Evolutionary conservation across 371 early-diverging fungal genomes (phyloP), one percentile per base, ranked within the genome.

Genomic region (Nematocida sp.): DNA sequence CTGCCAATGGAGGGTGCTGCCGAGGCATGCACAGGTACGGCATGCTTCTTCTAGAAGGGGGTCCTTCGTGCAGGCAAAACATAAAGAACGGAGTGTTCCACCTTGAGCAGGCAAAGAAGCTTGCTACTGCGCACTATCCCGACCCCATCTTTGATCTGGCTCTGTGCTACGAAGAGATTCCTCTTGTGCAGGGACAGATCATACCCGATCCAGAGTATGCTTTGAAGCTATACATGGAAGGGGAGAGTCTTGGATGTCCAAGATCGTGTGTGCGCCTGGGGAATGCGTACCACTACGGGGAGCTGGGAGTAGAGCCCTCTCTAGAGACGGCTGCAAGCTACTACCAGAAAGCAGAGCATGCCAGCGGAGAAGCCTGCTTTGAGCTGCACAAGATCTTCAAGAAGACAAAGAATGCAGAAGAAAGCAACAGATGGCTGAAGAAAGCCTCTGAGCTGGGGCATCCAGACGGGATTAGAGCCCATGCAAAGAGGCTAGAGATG

Each of bases 361-460:
- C 45, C 37, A 67, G 77, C 23, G 53, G 36, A 15, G 43, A 38
- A 13, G 74, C 74, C 0, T 7, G 57, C 5, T 70, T 60, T 60
- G 60, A 91, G 82, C 90, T 92, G 2, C 87, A 94, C 78, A 57
- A 41, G 32, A 58, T 70, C 36, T 36, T 34, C 37, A 19, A 23
- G 50, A 17, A 21, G 2, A 27, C 31, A 17, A 60, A 70, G 5
- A 65, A 57, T 4, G 25, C 13, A 19, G 45, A 32, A 19, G 41
- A 64, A 25, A 88, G 89, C 5, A 92, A 95, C 80, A 90, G 90
- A 2, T 95, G 94, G 93, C 94, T 93, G 83, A 89, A 92, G 38
- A 87, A 88, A 3, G 93, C 95, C 0, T 92, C 93, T 1, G 87
- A 89, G 53, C 88, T 89, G 53, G 89, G 88, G 32, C 87, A 94